Conservation (phyloP, 768 basidiomycete genomes). For the Lactarius psammicola region DNA sequence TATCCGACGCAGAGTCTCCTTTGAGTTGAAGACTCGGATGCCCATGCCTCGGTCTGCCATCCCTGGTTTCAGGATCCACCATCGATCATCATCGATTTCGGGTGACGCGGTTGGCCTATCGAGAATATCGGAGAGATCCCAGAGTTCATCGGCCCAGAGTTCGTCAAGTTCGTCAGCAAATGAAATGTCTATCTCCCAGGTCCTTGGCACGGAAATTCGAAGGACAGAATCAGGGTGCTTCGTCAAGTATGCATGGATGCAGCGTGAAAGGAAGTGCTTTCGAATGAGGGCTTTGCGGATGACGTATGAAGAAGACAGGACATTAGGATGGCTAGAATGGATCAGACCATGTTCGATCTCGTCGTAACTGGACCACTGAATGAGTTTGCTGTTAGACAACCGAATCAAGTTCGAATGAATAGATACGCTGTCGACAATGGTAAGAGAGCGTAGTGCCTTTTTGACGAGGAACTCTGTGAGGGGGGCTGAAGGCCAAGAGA, state of each 20-base stretch:
- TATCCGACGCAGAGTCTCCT: constrained; percentile 66
- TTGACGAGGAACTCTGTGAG: constrained; percentile 49
- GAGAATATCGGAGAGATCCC: constrained; percentile 71
- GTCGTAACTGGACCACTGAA: constrained; percentile 92
- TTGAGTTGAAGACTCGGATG: constrained; percentile 83
- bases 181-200: constrained; percentile 82
- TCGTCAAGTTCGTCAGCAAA: constrained; percentile 95
- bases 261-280: constrained; percentile 85
- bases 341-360: constrained; percentile 75
- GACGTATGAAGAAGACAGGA: constrained; percentile 79
- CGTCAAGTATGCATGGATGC: constrained; percentile 64
- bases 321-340: constrained; percentile 45
- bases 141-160: constrained; percentile 88
- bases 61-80: constrained; percentile 98
- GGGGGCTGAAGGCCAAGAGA: constrained; percentile 51
- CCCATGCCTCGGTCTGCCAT: constrained; percentile 98
- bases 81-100: constrained; percentile 37
- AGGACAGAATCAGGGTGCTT: constrained; percentile 68
- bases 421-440: constrained; percentile 32
- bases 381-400: constrained; percentile 34
- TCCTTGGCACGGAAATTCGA: constrained; percentile 57
- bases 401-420: constrained; percentile 28
- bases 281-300: constrained; percentile 93
- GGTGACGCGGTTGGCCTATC: constrained; percentile 33
- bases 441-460: constrained; percentile 37